Percentiles rank a stretch among this genome's conserved stretches.
phyloP scores from a whole-genome alignment of 2,329 filamentous ascomycete species.

The Chrysoporthe puriensis region DNA sequence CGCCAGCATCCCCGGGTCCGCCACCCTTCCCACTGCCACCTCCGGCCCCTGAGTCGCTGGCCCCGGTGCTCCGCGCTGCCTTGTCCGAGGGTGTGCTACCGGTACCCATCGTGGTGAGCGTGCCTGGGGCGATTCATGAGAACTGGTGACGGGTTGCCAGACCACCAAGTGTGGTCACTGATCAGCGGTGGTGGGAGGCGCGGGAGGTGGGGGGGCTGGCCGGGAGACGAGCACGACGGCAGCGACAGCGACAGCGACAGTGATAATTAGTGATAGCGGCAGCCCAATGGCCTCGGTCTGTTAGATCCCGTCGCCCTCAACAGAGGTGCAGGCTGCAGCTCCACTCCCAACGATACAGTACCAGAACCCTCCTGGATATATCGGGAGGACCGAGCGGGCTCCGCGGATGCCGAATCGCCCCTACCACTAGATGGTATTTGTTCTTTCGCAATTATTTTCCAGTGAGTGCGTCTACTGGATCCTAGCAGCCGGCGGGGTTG shows the following conservation, averaged over 20 bases:
- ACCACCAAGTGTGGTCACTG: background rate
- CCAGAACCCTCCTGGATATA: background rate
- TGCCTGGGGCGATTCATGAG: constrained; percentile 1
- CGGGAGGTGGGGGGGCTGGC: background rate
- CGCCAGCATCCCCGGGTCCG: constrained; percentile 17
- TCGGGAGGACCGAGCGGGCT: background rate
- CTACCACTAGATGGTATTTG: background rate
- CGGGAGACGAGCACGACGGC: background rate
- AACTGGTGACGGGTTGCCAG: background rate
- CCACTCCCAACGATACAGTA: background rate
- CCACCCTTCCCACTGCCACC: constrained; percentile 7
- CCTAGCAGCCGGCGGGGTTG: too few species aligned
- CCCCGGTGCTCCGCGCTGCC: background rate
- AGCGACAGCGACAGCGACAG: too few species aligned
- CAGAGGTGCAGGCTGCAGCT: background rate
- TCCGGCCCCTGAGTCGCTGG: constrained; percentile 20
- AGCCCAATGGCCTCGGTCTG: background rate
- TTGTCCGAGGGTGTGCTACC: constrained; percentile 19
- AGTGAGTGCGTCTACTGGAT: too few species aligned
- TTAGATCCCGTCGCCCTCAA: background rate
- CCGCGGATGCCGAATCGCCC: background rate
- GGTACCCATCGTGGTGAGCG: constrained; percentile 17
- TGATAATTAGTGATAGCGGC: background rate
- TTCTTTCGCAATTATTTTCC: too few species aligned
- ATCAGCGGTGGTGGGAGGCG: background rate